A percentile compares a stretch with the other conserved stretches of the same genome.
Conservation (phyloP, 2,329 filamentous ascomycete genomes). For the Dactylellina cionopaga region DNA sequence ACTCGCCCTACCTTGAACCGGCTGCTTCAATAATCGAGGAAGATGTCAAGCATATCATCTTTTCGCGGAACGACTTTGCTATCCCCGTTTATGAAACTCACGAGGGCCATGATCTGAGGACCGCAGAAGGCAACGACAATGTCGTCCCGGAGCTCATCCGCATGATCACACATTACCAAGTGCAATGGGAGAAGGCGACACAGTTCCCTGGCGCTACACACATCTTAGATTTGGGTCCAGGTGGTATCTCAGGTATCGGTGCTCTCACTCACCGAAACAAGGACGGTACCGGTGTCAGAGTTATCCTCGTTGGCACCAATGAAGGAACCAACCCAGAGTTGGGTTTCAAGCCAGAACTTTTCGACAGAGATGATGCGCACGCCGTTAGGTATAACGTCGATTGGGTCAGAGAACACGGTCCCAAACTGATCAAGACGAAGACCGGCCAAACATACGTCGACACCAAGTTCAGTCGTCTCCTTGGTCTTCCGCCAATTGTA, state of each 20-base stretch:
- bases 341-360: conserved; percentile 97
- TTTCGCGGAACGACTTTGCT: conserved; percentile 73
- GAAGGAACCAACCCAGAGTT: conserved; percentile 89
- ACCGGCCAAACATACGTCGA: conserved; percentile 90
- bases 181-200: conserved; percentile 96
- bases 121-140: conserved; percentile 67
- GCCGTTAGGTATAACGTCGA: conserved; percentile 94
- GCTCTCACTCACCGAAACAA: conserved; percentile 98
- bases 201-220: conserved; percentile 90
- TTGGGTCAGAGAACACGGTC: conserved; percentile 97
- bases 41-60: conserved; percentile 86
- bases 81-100: conserved; percentile 92
- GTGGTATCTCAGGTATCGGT: conserved; percentile 94
- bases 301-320: conserved; percentile 93
- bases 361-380: conserved; percentile 93
- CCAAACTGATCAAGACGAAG: conserved; percentile 89
- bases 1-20: conserved; percentile 89
- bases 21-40: conserved; percentile 84
- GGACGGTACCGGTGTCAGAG: conserved; percentile 95
- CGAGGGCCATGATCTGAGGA: conserved; percentile 83
- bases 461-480: conserved; percentile 90
- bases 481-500: conserved; percentile 86
- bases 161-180: conserved; percentile 92
- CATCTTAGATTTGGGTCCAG: conserved; percentile 94
- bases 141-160: conserved; percentile 86